phyloP scores from a whole-genome alignment of 2,329 filamentous ascomycete genomes.

The Tolypocladium tundrense region DNA sequence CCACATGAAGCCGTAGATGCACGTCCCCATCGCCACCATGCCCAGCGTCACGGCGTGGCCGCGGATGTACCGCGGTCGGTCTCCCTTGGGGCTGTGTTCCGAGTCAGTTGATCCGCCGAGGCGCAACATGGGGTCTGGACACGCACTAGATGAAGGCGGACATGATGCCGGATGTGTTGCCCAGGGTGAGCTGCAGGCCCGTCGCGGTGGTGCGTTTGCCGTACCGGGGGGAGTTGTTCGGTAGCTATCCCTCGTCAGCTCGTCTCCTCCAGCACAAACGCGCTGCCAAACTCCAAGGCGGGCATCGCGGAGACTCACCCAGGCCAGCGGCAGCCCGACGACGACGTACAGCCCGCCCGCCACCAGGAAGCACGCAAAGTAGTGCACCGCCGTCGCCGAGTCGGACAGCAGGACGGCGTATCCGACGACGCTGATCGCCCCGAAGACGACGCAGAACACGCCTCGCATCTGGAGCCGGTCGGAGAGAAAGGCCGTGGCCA shows the following conservation, averaged over 20 bases:
- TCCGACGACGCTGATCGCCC: slow-evolving; percentile 52
- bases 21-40: slow-evolving; percentile 43
- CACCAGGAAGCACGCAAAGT: slow-evolving; percentile 67
- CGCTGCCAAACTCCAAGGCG: neutral
- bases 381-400: slow-evolving; percentile 51
- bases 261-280: neutral
- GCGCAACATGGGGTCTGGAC: neutral
- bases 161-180: slow-evolving; percentile 64
- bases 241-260: slow-evolving; percentile 23
- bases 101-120: neutral
- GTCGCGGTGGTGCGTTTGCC: slow-evolving; percentile 66
- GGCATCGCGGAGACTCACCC: slow-evolving; percentile 21
- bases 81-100: slow-evolving; percentile 25
- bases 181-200: slow-evolving; percentile 59
- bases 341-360: slow-evolving; percentile 60
- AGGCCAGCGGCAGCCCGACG: slow-evolving; percentile 46
- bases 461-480: slow-evolving; percentile 58
- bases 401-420: slow-evolving; percentile 59
- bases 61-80: slow-evolving; percentile 46
- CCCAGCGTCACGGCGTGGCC: slow-evolving; percentile 53
- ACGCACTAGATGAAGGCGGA: slow-evolving; percentile 53
- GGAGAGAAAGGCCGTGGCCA: slow-evolving; percentile 54
- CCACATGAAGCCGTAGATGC: slow-evolving; percentile 45
- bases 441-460: slow-evolving; percentile 53
- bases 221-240: slow-evolving; percentile 62